Evolutionary conservation across 495 filamentous ascomycete genomes (phyloP), one percentile per base, ranked within the genome.

Genomic region (Podospora didyma): DNA sequence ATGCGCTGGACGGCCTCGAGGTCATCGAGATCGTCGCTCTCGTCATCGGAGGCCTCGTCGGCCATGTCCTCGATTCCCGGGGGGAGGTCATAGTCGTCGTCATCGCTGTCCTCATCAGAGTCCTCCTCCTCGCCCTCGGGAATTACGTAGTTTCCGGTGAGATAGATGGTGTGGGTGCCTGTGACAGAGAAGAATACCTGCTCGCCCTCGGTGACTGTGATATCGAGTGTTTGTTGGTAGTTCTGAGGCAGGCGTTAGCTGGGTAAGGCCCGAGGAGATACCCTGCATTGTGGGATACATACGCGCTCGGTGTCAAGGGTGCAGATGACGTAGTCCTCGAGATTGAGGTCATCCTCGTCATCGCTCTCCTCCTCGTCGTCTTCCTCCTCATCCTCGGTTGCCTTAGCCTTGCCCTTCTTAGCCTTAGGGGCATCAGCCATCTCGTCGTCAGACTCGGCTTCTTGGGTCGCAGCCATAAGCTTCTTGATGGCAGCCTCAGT

Each of bases 141-240:
- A 31, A 82, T 68, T 51, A 97, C 83, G 70, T 96, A 97, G 80
- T 99, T 99, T 63, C 94, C 94, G 50, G 93, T 97, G 28, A 99
- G 81, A 76, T 85, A 92, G 62, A 99, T 78, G 54, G 86, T 82
- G 78, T 96, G 90, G 47, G 90, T 96, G 65, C 94, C 94, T 57
- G 84, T 82, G 60, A 94, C 91, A 68, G 86, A 83, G 81, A 99
- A 99, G 79, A 87, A 96, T 50, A 95, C 86, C 46, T 79, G 78
- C 79, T 97, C 94, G 61, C 87, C 82, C 69, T 96, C 89, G 60
- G 78, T 80, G 69, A 99, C 80, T 50, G 87, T 90, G 66, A 99
- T 86, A 69, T 97, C 89, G 41, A 99, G 84, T n/a, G 94, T 72
- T 69, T 99, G 94, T 73, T 99, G 94, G 80, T 85, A 96, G 75